These are phyloP conservation scores for Tetratostichococcus sp. DNA, from an alignment of 139 green algal genomes.

Conservation along the genomic window DNA sequence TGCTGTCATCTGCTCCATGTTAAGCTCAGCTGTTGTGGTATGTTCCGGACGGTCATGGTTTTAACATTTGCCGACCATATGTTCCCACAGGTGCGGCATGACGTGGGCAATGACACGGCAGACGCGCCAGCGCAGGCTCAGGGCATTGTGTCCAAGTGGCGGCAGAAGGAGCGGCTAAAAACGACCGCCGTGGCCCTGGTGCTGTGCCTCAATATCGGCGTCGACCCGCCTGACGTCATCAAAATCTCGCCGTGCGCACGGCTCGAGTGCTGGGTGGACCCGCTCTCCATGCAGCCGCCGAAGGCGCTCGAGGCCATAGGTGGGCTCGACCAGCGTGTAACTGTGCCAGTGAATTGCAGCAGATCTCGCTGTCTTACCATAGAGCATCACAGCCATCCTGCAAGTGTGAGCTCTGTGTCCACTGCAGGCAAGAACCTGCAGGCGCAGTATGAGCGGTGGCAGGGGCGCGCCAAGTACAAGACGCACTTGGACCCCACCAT, in stretches of 20 bases:
- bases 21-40: too few relatives aligned
- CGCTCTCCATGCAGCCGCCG: slow-evolving; percentile 83
- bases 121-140: slow-evolving; percentile 7
- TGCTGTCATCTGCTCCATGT: too few relatives aligned
- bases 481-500: slow-evolving; percentile 94
- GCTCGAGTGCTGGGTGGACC: slow-evolving; percentile 94
- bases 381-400: too few relatives aligned
- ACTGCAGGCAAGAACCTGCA: slow-evolving; percentile 92
- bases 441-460: slow-evolving; percentile 98
- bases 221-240: slow-evolving; percentile 96
- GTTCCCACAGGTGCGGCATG: slow-evolving; percentile 12
- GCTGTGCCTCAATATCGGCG: slow-evolving; percentile 98
- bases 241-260: slow-evolving; percentile 95
- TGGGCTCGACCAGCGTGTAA: too few relatives aligned
- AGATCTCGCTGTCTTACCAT: not conserved
- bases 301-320: slow-evolving; percentile 96
- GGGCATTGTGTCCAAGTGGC: slow-evolving; percentile 52
- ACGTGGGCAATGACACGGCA: not conserved
- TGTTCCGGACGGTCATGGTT: too few relatives aligned
- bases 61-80: too few relatives aligned
- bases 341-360: too few relatives aligned
- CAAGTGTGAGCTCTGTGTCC: too few relatives aligned
- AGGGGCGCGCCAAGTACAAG: slow-evolving; percentile 94
- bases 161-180: slow-evolving; percentile 90
- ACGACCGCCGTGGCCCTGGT: slow-evolving; percentile 91